These are phyloP conservation scores for Aspergillus ochraceoroseus DNA, from an alignment of 2,329 filamentous ascomycete genomes.

Conservation along the genomic window DNA sequence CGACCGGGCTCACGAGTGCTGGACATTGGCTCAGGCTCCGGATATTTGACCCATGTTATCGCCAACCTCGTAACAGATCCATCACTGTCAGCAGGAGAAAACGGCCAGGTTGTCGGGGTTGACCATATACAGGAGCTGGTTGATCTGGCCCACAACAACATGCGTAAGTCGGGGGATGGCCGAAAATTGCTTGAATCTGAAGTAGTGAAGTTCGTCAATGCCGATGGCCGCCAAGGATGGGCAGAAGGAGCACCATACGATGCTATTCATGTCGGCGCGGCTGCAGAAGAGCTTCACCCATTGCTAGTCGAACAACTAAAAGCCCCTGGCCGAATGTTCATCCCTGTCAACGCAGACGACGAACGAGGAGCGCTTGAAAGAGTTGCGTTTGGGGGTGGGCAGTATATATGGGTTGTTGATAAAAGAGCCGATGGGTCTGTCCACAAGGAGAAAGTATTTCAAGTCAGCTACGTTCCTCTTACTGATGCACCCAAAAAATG, in stretches of 20 bases:
- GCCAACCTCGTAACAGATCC: slow-evolving; percentile 61
- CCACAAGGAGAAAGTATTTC: slow-evolving; percentile 53
- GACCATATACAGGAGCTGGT: slow-evolving; percentile 66
- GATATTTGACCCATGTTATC: slow-evolving; percentile 83
- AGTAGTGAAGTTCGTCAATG: slow-evolving; percentile 66
- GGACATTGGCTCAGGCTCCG: slow-evolving; percentile 70
- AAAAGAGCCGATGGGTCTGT: slow-evolving; percentile 57
- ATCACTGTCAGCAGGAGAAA: slow-evolving; percentile 25
- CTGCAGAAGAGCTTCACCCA: slow-evolving; percentile 67
- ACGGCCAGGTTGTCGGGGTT: slow-evolving; percentile 60
- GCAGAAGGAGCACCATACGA: slow-evolving; percentile 64
- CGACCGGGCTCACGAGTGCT: slow-evolving; percentile 55
- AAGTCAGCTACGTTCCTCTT: slow-evolving; percentile 61
- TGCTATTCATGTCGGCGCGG: slow-evolving; percentile 92
- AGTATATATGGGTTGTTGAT: slow-evolving; percentile 61
- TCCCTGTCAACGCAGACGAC: slow-evolving; percentile 54
- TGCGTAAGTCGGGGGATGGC: slow-evolving; percentile 59
- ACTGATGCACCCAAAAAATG: slow-evolving; percentile 52
- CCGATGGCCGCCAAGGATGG: slow-evolving; percentile 68
- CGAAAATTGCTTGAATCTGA: slow-evolving; percentile 57
- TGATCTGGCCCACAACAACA: slow-evolving; percentile 60
- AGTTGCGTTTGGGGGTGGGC: slow-evolving; percentile 34
- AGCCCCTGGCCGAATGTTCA: slow-evolving; percentile 67
- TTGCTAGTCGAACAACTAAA: slow-evolving; percentile 72
- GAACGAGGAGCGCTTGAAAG: slow-evolving; percentile 22